These are phyloP conservation scores for Chiua virens DNA, from an alignment of 768 basidiomycete genomes.

Conservation along the genomic window DNA sequence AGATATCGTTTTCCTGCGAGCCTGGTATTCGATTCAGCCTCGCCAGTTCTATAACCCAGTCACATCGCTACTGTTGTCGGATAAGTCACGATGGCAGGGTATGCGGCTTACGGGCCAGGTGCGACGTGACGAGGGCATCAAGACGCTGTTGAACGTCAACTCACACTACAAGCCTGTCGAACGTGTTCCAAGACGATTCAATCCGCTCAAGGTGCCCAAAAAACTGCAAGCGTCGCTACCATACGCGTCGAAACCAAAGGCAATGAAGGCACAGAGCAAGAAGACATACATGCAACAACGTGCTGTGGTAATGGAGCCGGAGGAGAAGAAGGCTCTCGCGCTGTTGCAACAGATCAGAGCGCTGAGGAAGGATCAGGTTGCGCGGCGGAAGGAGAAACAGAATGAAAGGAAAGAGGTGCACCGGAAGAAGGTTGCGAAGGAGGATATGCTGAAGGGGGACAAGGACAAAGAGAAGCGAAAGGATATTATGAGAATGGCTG, in stretches of 20 bases:
- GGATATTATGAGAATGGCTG: constrained; percentile 69
- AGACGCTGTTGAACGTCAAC: constrained; percentile 78
- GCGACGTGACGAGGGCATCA: constrained; percentile 78
- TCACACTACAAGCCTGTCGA: constrained; percentile 87
- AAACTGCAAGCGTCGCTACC: constrained; percentile 91
- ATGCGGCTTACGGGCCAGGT: constrained; percentile 97
- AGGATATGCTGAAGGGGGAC: constrained; percentile 57
- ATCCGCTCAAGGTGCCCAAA: constrained; percentile 82
- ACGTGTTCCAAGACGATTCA: constrained; percentile 82
- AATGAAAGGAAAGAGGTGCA: constrained; percentile 68
- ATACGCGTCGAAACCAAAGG: constrained; percentile 88
- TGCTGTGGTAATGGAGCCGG: constrained; percentile 92
- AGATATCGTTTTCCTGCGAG: constrained; percentile 95
- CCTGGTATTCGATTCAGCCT: constrained; percentile 96
- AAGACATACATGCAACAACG: constrained; percentile 93
- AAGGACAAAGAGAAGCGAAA: constrained; percentile 78
- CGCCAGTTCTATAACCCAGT: constrained; percentile 97
- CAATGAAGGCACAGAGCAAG: constrained; percentile 68
- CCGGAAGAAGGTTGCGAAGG: constrained; percentile 71
- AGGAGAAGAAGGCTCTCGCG: constrained; percentile 90
- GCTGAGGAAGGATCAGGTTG: constrained; percentile 84
- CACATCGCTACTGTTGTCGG: constrained; percentile 80
- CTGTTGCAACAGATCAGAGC: constrained; percentile 93
- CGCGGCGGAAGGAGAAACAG: constrained; percentile 81
- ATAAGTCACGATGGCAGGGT: constrained; percentile 84